These are phyloP conservation scores for Monoraphidium neglectum DNA, from an alignment of 139 green algal species.

Conservation along the genomic window DNA sequence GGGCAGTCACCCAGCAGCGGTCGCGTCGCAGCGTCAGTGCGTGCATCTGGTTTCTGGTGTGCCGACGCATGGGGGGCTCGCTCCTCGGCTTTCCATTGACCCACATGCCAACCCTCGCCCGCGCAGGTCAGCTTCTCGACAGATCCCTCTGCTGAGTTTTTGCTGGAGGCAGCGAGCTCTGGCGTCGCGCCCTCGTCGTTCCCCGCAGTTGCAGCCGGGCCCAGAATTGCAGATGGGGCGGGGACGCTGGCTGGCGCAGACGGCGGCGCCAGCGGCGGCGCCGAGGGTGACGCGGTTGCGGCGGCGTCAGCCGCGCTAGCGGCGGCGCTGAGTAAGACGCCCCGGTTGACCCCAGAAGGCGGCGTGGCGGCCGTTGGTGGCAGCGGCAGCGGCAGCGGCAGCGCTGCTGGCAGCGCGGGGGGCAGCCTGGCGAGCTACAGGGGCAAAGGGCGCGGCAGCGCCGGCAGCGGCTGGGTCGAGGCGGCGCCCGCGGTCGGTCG, in stretches of 20 bases:
- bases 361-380: no score
- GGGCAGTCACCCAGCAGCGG: no score
- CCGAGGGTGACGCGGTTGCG: background rate
- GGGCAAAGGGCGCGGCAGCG: background rate
- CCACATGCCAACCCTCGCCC: no score
- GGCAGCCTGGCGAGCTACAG: background rate
- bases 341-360: background rate
- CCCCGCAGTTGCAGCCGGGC: background rate
- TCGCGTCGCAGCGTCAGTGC: no score
- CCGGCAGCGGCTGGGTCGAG: no score
- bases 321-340: background rate
- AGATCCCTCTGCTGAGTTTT: constrained; percentile 14
- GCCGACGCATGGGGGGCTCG: no score
- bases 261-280: background rate
- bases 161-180: constrained; percentile 15
- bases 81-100: no score
- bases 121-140: constrained; percentile 4
- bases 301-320: background rate
- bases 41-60: background rate
- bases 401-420: background rate
- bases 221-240: background rate
- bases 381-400: background rate
- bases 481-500: no score
- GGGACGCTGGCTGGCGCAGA: background rate
- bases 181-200: background rate